Percentiles rank a stretch among this genome's conserved stretches.
Conservation (phyloP, 202 grass and related monocot species). For the Eragrostis tef region DNA sequence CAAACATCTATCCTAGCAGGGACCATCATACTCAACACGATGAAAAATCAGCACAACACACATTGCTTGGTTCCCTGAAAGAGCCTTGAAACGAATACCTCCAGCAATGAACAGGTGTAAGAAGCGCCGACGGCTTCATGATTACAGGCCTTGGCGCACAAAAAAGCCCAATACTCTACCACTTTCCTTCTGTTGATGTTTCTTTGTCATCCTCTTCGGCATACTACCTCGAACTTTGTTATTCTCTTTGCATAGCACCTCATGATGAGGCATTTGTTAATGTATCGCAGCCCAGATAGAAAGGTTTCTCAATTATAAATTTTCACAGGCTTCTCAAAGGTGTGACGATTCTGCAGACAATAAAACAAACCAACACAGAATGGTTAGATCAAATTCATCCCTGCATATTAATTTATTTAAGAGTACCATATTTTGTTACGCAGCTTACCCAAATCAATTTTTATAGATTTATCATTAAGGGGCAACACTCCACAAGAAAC, state of each 20-base stretch:
- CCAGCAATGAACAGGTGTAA: slow-evolving; percentile 26
- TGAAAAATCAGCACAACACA: slow-evolving; percentile 42
- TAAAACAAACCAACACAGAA: slow-evolving; percentile 32
- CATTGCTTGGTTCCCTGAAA: slow-evolving; percentile 36
- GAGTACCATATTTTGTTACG: neutral
- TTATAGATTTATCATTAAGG: no score
- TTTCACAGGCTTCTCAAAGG: slow-evolving; percentile 88
- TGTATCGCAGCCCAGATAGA: neutral
- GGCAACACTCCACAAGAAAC: neutral
- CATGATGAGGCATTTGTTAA: slow-evolving; percentile 6
- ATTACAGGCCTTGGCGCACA: slow-evolving; percentile 34
- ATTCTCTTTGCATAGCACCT: slow-evolving; percentile 29
- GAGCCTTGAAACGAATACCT: slow-evolving; percentile 35
- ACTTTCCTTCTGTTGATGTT: slow-evolving; percentile 16
- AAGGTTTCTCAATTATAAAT: slow-evolving; percentile 77
- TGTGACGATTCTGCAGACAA: slow-evolving; percentile 81
- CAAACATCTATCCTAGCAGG: slow-evolving; percentile 57
- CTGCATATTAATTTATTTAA: neutral
- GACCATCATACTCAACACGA: slow-evolving; percentile 49
- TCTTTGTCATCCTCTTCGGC: slow-evolving; percentile 16
- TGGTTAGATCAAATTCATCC: slow-evolving; percentile 2
- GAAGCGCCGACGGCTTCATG: neutral
- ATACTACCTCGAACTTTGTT: neutral
- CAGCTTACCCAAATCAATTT: no score
- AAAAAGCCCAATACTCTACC: slow-evolving; percentile 6